Percentiles rank a stretch among this genome's conserved stretches.
Conservation (phyloP, 495 filamentous ascomycete species). For the Xanthoparmelia taractica region DNA sequence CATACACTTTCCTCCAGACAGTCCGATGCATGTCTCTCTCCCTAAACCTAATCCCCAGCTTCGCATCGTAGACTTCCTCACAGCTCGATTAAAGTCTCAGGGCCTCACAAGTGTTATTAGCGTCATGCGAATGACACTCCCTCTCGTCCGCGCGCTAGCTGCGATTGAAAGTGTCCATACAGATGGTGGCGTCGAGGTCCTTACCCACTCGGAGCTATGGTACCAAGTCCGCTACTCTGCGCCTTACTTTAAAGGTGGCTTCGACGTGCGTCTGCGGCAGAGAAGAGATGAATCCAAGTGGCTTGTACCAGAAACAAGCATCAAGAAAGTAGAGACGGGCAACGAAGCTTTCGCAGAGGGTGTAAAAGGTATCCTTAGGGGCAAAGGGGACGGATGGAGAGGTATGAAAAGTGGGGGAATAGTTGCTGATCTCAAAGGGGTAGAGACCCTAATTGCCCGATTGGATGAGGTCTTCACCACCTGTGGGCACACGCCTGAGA, state of each 20-base stretch:
- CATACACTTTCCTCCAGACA: conserved; percentile 31
- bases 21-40: conserved; percentile 39
- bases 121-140: conserved; percentile 54
- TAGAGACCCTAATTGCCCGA: conserved; percentile 36
- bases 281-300: conserved; percentile 35
- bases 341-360: conserved; percentile 10
- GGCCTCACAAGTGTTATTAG: conserved; percentile 49
- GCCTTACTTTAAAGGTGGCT: conserved; percentile 32
- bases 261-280: conserved; percentile 32
- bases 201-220: conserved; percentile 37
- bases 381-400: conserved; percentile 42
- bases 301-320: conserved; percentile 36
- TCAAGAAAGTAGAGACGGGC: conserved; percentile 25
- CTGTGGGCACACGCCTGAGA: neutral
- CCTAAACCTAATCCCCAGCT: conserved; percentile 66
- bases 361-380: conserved; percentile 31
- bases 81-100: conserved; percentile 43
- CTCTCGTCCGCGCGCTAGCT: conserved; percentile 58
- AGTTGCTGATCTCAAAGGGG: conserved; percentile 33
- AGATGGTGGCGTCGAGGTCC: conserved; percentile 18
- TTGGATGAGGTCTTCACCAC: conserved; percentile 22
- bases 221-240: conserved; percentile 37
- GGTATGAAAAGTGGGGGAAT: conserved; percentile 40
- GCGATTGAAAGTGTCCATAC: conserved; percentile 32
- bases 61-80: conserved; percentile 58